Conservation (phyloP, 2,329 filamentous ascomycete genomes). For the Cadophora sp. region DNA sequence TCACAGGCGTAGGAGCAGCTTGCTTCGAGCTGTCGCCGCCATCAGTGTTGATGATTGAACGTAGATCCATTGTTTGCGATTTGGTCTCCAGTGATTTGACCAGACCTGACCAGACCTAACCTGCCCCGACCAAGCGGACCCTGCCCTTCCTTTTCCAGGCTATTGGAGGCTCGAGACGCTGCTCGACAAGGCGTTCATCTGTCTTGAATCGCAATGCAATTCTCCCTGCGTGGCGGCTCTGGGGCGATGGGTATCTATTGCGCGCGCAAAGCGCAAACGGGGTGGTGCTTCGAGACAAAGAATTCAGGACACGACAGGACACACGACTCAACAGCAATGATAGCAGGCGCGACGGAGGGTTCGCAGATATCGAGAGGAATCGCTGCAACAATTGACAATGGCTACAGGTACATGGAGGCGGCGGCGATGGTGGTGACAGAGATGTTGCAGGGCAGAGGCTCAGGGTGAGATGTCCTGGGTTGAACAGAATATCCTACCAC, state of each 20-base stretch:
- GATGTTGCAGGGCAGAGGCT: neutral
- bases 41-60: constrained; percentile 57
- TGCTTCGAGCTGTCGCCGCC: constrained; percentile 39
- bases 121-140: constrained; percentile 31
- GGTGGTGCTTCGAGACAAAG: constrained; percentile 32
- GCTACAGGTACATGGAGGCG: constrained; percentile 23
- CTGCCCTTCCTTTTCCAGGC: constrained; percentile 25
- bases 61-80: constrained; percentile 56
- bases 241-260: constrained; percentile 27
- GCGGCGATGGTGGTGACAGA: constrained; percentile 14
- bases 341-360: neutral
- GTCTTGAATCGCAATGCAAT: constrained; percentile 23
- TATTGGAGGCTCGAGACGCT: constrained; percentile 33
- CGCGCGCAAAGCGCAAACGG: constrained; percentile 42
- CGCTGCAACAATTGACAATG: constrained; percentile 19
- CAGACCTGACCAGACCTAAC: constrained; percentile 23
- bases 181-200: constrained; percentile 36
- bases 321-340: constrained; percentile 22
- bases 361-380: constrained; percentile 22
- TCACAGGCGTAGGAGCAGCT: constrained; percentile 42
- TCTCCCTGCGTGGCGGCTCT: constrained; percentile 18
- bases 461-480: neutral
- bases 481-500: constrained; percentile 22
- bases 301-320: too few relatives aligned
- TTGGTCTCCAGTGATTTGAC: constrained; percentile 34